Conservation (phyloP, 140 eudicot genomes). For the Flaveria floridana region DNA sequence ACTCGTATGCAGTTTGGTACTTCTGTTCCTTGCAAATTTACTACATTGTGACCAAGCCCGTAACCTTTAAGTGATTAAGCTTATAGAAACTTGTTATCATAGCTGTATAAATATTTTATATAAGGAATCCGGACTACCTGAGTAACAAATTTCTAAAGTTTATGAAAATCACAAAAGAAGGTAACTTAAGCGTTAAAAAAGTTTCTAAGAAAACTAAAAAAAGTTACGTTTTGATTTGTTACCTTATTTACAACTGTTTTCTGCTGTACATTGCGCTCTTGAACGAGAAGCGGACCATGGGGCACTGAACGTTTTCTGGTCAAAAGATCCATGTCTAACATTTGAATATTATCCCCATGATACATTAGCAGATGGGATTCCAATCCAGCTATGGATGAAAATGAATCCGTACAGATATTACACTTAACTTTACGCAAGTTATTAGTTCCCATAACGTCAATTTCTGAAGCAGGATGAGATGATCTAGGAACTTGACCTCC, state of each 20-base stretch:
- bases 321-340: not conserved
- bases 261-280: not conserved
- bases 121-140: not conserved
- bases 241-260: constrained; percentile 12
- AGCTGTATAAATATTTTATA: not conserved
- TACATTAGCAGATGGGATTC: constrained; percentile 8
- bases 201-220: not conserved
- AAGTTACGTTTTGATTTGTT: not conserved
- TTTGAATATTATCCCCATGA: not conserved
- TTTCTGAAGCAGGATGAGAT: not conserved
- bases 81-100: too few relatives aligned
- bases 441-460: not conserved
- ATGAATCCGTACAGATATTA: constrained; percentile 12
- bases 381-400: constrained; percentile 3
- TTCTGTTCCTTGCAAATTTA: not conserved
- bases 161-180: not conserved
- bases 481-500: constrained; percentile 14
- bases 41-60: not conserved
- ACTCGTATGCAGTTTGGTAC: not conserved
- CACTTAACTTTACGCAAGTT: constrained; percentile 1
- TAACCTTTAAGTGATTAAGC: too few relatives aligned
- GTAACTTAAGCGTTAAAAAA: not conserved
- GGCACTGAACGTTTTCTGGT: not conserved
- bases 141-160: constrained; percentile 1
- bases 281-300: not conserved